Percentiles rank a stretch among this genome's conserved stretches.
phyloP scores from a whole-genome alignment of 768 basidiomycete genomes.

The Cystofilobasidium bisporidii region DNA sequence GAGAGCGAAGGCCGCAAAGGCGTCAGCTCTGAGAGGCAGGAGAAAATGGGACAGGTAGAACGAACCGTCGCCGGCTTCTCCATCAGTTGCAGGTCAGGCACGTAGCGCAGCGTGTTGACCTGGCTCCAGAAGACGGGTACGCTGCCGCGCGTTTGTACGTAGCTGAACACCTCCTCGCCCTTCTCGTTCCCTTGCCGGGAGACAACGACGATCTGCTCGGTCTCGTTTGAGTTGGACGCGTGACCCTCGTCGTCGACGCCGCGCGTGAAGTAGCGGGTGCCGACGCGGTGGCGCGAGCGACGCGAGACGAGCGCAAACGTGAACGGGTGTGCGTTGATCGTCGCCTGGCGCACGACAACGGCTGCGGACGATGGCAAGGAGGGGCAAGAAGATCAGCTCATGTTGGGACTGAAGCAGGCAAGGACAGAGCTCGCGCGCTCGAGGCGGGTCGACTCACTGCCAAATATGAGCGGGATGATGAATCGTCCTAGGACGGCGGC shows the following conservation, averaged over 20 bases:
- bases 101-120: conserved; percentile 86
- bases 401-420: neutral
- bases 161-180: conserved; percentile 51
- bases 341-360: conserved; percentile 67
- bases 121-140: conserved; percentile 95
- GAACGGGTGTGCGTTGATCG: conserved; percentile 69
- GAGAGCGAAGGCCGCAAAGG: no score
- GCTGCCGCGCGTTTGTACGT: conserved; percentile 88
- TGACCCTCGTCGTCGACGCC: conserved; percentile 85
- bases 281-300: conserved; percentile 85
- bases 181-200: conserved; percentile 8
- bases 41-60: no score
- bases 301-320: conserved; percentile 82
- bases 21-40: no score
- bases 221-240: conserved; percentile 96
- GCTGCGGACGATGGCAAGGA: conserved; percentile 51
- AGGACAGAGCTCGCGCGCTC: no score
- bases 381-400: neutral
- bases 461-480: conserved; percentile 90
- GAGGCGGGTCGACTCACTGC: conserved; percentile 63
- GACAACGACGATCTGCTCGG: conserved; percentile 81
- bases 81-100: conserved; percentile 94
- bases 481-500: conserved; percentile 41
- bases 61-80: conserved; percentile 73
- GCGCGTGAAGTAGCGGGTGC: conserved; percentile 92